phyloP scores from a whole-genome alignment of 257 asterid species.

The Forsythia suspensa region DNA sequence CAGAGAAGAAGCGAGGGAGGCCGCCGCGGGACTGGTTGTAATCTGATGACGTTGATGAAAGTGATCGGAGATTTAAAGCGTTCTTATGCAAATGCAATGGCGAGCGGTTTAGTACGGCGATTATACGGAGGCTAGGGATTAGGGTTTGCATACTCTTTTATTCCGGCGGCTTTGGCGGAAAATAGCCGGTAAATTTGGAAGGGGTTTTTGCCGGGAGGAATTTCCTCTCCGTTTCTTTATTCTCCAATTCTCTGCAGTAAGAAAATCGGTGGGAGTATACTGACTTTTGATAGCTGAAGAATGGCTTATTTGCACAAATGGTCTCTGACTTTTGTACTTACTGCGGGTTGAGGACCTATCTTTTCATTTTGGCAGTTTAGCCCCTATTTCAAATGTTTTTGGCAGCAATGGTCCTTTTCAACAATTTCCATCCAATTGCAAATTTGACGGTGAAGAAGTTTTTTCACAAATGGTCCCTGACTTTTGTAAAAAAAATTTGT shows the following conservation, averaged over 20 bases:
- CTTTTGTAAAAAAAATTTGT: too few species aligned
- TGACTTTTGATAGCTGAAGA: neutral
- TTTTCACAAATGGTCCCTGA: too few species aligned
- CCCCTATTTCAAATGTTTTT: too few species aligned
- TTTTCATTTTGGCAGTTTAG: too few species aligned
- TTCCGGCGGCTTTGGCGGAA: slow-evolving; percentile 10
- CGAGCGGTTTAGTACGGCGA: slow-evolving; percentile 26
- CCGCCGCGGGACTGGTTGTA: slow-evolving; percentile 90
- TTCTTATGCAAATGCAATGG: neutral
- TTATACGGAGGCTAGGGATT: slow-evolving; percentile 31
- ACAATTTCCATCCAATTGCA: too few species aligned
- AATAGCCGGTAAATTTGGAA: neutral
- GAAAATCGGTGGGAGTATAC: neutral
- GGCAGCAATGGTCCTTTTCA: too few species aligned
- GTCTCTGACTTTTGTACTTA: too few species aligned
- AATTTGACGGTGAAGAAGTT: too few species aligned
- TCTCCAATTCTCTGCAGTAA: neutral
- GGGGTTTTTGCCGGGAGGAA: slow-evolving; percentile 10
- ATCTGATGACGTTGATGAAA: slow-evolving; percentile 54
- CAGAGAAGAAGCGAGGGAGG: slow-evolving; percentile 92
- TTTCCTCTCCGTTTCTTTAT: neutral
- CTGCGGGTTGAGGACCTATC: too few species aligned
- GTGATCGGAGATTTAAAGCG: slow-evolving; percentile 38
- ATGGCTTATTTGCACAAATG: too few species aligned
- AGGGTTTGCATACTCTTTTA: slow-evolving; percentile 35